These are phyloP conservation scores for Phytophthora cryptogea DNA, from an alignment of 352 stramenopile genomes.

Conservation along the genomic window DNA sequence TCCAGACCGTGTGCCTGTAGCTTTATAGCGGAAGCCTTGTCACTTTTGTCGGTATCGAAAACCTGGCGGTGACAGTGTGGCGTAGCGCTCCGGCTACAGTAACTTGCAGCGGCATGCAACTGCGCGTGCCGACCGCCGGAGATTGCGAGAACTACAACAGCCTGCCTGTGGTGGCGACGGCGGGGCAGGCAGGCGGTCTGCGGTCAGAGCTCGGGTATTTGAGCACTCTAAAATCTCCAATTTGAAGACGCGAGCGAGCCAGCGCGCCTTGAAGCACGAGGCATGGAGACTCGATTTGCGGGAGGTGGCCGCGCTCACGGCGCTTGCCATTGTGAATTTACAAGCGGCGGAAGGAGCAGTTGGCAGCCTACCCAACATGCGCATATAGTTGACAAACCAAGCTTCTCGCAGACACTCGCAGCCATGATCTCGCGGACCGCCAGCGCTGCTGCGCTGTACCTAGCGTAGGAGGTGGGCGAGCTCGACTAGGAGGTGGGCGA, in stretches of 20 bases:
- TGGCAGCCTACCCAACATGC: not conserved
- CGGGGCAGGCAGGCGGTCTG: no score
- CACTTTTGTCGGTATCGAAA: not conserved
- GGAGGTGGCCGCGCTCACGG: constrained; percentile 12
- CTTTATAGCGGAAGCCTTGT: not conserved
- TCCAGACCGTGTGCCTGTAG: not conserved
- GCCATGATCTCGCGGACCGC: not conserved
- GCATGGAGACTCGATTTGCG: constrained; percentile 15
- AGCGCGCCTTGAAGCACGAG: constrained; percentile 6
- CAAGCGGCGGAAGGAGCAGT: no score
- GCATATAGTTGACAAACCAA: not conserved
- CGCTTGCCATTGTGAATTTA: not conserved
- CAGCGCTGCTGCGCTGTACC: not conserved
- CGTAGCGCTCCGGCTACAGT: constrained; percentile 1
- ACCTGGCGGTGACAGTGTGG: not conserved
- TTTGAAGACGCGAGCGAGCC: constrained; percentile 16
- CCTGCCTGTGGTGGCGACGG: constrained; percentile 4
- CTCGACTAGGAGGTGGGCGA: no score
- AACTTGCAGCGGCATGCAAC: not conserved
- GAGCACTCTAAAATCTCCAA: constrained; percentile 9
- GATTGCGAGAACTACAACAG: constrained; percentile 20
- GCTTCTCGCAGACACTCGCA: not conserved
- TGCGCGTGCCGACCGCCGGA: not conserved
- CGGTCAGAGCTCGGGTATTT: not conserved
- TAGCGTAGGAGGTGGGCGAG: not conserved